Conservation (phyloP, 139 green algal genomes). For the Coccomyxa sp. region DNA sequence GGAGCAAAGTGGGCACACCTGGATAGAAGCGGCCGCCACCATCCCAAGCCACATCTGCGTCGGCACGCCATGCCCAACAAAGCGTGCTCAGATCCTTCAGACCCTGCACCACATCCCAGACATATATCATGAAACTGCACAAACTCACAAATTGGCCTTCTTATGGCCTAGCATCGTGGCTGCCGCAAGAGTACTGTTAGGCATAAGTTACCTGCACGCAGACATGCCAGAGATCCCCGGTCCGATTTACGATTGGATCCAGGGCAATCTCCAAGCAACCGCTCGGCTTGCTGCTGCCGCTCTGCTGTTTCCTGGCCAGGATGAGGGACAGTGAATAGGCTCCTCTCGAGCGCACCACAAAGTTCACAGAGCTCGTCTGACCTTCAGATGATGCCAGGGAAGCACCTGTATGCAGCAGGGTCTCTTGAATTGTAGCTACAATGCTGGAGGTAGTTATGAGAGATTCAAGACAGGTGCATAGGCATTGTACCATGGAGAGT, state of each 20-base stretch:
- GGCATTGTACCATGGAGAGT: slow-evolving; percentile 21
- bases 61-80: slow-evolving; percentile 56
- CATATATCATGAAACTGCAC: slow-evolving; percentile 24
- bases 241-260: slow-evolving; percentile 44
- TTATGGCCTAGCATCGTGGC: slow-evolving; percentile 14
- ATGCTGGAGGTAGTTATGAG: background rate
- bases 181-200: slow-evolving; percentile 41
- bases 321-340: slow-evolving; percentile 49
- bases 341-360: slow-evolving; percentile 50
- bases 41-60: slow-evolving; percentile 55
- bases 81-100: slow-evolving; percentile 43
- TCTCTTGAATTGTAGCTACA: background rate
- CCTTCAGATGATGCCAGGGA: slow-evolving; percentile 8
- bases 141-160: slow-evolving; percentile 29
- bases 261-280: slow-evolving; percentile 46
- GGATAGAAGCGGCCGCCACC: slow-evolving; percentile 40
- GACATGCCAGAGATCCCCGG: slow-evolving; percentile 61
- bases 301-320: slow-evolving; percentile 21
- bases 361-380: slow-evolving; percentile 47
- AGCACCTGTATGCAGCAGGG: slow-evolving; percentile 5
- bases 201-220: slow-evolving; percentile 8
- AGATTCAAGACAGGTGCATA: background rate
- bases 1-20: slow-evolving; percentile 7
- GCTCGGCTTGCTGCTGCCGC: slow-evolving; percentile 10
- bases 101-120: slow-evolving; percentile 13